A percentile compares a stretch with the other conserved stretches of the same genome.
phyloP scores from a whole-genome alignment of 768 basidiomycete genomes.

The Phylloporus arenicola region DNA sequence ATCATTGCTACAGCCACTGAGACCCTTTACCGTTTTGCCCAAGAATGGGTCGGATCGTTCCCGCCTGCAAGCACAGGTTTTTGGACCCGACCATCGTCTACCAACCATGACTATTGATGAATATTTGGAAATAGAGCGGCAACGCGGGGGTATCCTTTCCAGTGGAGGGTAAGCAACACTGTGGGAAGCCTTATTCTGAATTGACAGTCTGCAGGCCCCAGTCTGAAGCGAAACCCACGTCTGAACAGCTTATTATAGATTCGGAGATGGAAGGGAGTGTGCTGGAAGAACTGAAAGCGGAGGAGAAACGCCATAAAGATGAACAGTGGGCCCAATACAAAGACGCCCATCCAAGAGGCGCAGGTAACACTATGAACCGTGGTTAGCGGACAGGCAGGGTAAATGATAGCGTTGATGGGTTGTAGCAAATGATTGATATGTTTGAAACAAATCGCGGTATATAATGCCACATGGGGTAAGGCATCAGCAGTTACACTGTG shows the following conservation, averaged over 20 bases:
- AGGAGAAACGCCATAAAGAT: conserved; percentile 76
- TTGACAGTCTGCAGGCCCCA: conserved; percentile 45
- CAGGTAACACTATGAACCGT: conserved; percentile 96
- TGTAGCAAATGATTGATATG: conserved; percentile 16
- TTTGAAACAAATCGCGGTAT: conserved; percentile 26
- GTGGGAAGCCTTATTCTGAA: background rate
- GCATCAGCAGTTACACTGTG: conserved; percentile 73
- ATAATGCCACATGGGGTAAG: conserved; percentile 14
- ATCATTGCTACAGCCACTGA: conserved; percentile 55
- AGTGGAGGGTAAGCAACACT: conserved; percentile 69
- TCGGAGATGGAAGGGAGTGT: conserved; percentile 80
- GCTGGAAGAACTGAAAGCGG: conserved; percentile 61
- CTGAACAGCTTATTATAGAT: conserved; percentile 72
- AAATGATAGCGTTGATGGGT: conserved; percentile 10
- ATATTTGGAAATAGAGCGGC: conserved; percentile 80
- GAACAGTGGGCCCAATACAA: conserved; percentile 90
- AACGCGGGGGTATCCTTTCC: conserved; percentile 80
- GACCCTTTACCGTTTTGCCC: conserved; percentile 91
- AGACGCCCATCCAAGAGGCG: conserved; percentile 80
- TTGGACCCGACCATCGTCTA: conserved; percentile 73
- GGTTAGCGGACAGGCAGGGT: conserved; percentile 36
- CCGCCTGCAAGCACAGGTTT: conserved; percentile 73
- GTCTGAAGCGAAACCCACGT: conserved; percentile 62
- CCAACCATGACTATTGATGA: conserved; percentile 97
- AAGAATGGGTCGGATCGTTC: conserved; percentile 62